Percentiles rank a stretch among this genome's conserved stretches.
These are phyloP conservation scores for Macrophomina phaseolina DNA, from an alignment of 2,329 filamentous ascomycete species.

Conservation along the genomic window DNA sequence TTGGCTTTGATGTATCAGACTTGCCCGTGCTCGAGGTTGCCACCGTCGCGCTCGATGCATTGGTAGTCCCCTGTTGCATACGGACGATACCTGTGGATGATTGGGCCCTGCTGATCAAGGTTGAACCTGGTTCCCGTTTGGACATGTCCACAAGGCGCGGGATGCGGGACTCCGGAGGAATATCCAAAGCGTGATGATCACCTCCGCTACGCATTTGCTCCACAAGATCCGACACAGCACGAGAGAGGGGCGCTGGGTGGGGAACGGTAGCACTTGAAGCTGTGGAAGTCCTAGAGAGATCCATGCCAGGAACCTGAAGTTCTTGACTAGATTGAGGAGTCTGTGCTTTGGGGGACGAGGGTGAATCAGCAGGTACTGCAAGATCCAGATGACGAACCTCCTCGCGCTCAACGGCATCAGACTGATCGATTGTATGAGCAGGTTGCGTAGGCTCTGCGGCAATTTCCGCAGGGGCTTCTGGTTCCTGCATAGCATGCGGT, in stretches of 20 bases:
- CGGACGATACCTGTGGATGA: slow-evolving; percentile 34
- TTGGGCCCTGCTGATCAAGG: slow-evolving; percentile 40
- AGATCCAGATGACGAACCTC: slow-evolving; percentile 68
- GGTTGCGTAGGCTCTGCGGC: not conserved
- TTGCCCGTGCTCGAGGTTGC: slow-evolving; percentile 31
- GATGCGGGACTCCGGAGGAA: slow-evolving; percentile 42
- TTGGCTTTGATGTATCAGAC: slow-evolving; percentile 35
- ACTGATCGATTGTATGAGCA: slow-evolving; percentile 15
- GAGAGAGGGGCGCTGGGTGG: slow-evolving; percentile 13
- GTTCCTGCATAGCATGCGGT: slow-evolving; percentile 6
- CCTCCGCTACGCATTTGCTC: slow-evolving; percentile 19
- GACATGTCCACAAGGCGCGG: slow-evolving; percentile 45
- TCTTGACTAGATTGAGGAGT: slow-evolving; percentile 11
- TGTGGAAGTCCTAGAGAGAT: slow-evolving; percentile 18
- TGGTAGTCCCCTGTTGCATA: slow-evolving; percentile 15
- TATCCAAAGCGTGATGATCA: slow-evolving; percentile 13
- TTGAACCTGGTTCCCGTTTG: slow-evolving; percentile 38
- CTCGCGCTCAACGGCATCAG: slow-evolving; percentile 53
- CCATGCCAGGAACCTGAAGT: slow-evolving; percentile 2
- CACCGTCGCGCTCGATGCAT: slow-evolving; percentile 31
- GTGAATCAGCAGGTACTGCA: slow-evolving; percentile 54
- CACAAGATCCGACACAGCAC: slow-evolving; percentile 23
- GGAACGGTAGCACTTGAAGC: not conserved
- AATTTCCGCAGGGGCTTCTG: not conserved
- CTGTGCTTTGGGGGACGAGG: slow-evolving; percentile 26